Evolutionary conservation across 257 asterid species (phyloP).

Genomic region (Solanum habrochaites): DNA sequence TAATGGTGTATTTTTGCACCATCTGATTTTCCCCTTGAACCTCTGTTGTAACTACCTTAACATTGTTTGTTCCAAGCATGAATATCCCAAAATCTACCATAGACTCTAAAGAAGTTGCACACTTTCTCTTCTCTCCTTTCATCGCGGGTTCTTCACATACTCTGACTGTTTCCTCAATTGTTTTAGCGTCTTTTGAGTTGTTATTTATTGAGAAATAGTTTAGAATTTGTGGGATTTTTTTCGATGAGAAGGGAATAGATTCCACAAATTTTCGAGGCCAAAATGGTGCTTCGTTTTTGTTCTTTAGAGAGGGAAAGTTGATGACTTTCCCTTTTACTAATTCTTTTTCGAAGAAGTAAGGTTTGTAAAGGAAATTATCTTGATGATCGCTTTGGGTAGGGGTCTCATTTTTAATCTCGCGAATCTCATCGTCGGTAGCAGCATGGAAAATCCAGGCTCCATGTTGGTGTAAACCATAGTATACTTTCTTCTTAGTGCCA

Average conservation of each 20-base stretch:
- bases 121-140: neutral
- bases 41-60: neutral
- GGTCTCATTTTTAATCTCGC: neutral
- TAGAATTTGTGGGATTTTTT: neutral
- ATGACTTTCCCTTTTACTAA: neutral
- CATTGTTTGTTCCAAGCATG: constrained; percentile 2
- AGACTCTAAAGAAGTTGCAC: constrained; percentile 5
- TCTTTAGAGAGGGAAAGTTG: neutral
- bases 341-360: constrained; percentile 5
- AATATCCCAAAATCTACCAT: constrained; percentile 2
- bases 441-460: neutral
- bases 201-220: constrained; percentile 1
- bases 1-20: neutral
- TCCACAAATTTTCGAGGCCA: constrained; percentile 13
- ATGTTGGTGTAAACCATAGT: neutral
- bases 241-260: constrained; percentile 8
- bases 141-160: constrained; percentile 1
- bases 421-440: neutral
- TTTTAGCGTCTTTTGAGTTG: neutral
- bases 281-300: neutral
- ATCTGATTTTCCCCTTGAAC: neutral
- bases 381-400: neutral
- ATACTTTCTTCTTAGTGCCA: neutral
- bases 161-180: neutral
- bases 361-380: neutral